Evolutionary conservation across 139 green algal genomes (phyloP), one percentile per base, ranked within the genome.

Genomic region (Pseudopediastrum boryanum): DNA sequence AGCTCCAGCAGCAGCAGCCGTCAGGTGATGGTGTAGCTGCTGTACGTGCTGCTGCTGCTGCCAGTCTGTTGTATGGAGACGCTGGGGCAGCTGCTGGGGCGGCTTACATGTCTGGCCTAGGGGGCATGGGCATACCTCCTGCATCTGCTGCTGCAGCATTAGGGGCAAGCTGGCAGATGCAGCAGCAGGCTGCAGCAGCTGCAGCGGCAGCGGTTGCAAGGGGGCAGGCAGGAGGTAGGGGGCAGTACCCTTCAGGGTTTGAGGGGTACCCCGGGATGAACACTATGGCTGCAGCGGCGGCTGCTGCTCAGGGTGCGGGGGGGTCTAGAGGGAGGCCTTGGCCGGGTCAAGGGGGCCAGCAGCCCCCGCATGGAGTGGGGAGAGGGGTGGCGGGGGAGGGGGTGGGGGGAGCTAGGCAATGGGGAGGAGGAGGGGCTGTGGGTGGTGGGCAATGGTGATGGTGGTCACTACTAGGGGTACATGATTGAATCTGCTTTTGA

Each of bases 131-230:
- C 66, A 71, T 48, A 42, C 61, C 43, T 35, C 61, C 43, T 35
- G 61, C 69, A 27, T 35, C 50, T 3, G 69, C 27, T 78, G 23
- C 71, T 54, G 71, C 71, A 31, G 8, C 29, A 68, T 36, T 62
- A 52, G 52, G 38, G 39, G 51, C 71, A 67, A 78, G 66, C 52
- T 52, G 67, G 71, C 70, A 71, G 38, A 38, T 54, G 63, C 56
- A 52, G 50, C 56, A 64, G 71, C 71, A 75, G 67, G 21, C 10
- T 46, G 69, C 69, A 66, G 48, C 69, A 68, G 70, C 70, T 68
- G 52, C 71, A 78, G 51, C 70, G 66, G 66, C 27, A 48, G 62
- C 62, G 27, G 33, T 19, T 27, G 23, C 62, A 42, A 21, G 8
- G 8, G 0, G n/a, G 29, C 44, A 43, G 44, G 67, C 67, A 75